Evolutionary conservation across 192 early-diverging fungal genomes (phyloP).

Genomic region (Dissophora ornata): DNA sequence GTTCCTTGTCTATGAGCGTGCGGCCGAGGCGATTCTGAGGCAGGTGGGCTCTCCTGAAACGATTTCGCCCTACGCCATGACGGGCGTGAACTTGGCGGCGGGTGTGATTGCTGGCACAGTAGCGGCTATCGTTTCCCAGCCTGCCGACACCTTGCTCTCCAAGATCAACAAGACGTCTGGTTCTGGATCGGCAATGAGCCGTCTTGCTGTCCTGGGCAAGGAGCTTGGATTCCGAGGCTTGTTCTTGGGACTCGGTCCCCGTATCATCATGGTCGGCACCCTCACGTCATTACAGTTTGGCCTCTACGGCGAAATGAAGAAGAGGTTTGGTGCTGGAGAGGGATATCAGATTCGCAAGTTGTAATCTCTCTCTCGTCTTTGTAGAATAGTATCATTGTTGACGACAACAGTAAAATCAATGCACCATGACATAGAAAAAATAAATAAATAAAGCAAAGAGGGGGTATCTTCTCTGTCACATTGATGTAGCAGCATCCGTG

Average conservation of each 20-base stretch:
- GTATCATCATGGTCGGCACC: slow-evolving; percentile 67
- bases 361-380: slow-evolving; percentile 25
- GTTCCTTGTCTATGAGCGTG: slow-evolving; percentile 74
- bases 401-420: too few relatives aligned
- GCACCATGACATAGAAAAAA: too few relatives aligned
- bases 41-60: slow-evolving; percentile 58
- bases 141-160: slow-evolving; percentile 70
- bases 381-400: too few relatives aligned
- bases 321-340: slow-evolving; percentile 61
- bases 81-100: slow-evolving; percentile 62
- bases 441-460: too few relatives aligned
- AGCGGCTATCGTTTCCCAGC: slow-evolving; percentile 69
- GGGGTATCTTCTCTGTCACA: too few relatives aligned
- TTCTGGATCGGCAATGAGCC: slow-evolving; percentile 62
- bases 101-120: slow-evolving; percentile 76
- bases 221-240: slow-evolving; percentile 61
- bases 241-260: slow-evolving; percentile 66
- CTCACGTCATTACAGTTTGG: slow-evolving; percentile 68
- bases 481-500: too few relatives aligned
- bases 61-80: slow-evolving; percentile 56
- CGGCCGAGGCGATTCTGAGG: slow-evolving; percentile 60
- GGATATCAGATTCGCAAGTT: slow-evolving; percentile 45
- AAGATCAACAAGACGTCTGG: slow-evolving; percentile 73
- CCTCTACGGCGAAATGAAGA: slow-evolving; percentile 66
- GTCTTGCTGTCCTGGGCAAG: slow-evolving; percentile 51